Evolutionary conservation across 345 rosid species (phyloP).

Genomic region (Gossypium australe): DNA sequence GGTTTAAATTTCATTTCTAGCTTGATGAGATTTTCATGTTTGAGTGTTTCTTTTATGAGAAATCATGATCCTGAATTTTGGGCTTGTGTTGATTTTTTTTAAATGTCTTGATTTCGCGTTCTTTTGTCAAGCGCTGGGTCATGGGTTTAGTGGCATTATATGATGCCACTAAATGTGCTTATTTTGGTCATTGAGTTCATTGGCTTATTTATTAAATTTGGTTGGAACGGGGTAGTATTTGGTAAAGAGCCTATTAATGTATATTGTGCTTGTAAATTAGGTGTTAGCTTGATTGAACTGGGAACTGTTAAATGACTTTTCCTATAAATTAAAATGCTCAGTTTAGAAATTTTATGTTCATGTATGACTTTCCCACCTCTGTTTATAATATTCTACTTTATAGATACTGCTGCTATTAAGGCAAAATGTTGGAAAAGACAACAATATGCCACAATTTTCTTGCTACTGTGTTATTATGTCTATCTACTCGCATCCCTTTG

Average conservation of each 20-base stretch:
- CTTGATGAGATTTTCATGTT: neutral
- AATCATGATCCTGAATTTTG: neutral
- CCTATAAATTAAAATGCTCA: neutral
- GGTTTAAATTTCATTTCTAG: slow-evolving; percentile 32
- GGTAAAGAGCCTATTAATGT: neutral
- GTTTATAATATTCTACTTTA: neutral
- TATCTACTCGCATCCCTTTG: neutral
- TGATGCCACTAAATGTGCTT: too few species aligned
- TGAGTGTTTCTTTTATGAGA: neutral
- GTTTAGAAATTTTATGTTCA: neutral
- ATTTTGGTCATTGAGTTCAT: too few species aligned
- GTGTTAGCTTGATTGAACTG: neutral
- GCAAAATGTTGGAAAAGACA: neutral
- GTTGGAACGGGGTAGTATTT: neutral
- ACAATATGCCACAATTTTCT: neutral
- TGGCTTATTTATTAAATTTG: neutral
- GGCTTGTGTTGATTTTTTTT: neutral
- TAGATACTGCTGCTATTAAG: neutral
- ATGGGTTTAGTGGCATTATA: too few species aligned
- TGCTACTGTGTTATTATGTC: neutral
- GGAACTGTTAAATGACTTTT: neutral
- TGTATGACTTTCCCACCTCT: neutral
- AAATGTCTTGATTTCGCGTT: too few species aligned
- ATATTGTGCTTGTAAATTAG: neutral
- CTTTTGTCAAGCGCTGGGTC: too few species aligned